Percentiles rank a stretch among this genome's conserved stretches.
phyloP scores from a whole-genome alignment of 2,329 filamentous ascomycete species.

The Hypoxylon sp. region DNA sequence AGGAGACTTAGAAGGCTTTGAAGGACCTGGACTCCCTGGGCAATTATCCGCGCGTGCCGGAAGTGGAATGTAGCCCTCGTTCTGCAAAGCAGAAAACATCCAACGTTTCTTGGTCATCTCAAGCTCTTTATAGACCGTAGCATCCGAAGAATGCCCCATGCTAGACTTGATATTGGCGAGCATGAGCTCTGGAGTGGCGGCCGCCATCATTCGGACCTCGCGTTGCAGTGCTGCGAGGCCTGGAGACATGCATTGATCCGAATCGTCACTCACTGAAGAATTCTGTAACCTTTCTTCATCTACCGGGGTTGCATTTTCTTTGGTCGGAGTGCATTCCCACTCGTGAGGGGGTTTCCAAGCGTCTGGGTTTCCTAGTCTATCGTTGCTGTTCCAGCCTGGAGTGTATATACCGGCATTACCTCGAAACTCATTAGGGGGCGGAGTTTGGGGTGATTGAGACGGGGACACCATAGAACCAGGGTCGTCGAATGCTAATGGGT shows the following conservation, averaged over 20 bases:
- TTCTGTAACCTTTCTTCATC: slow-evolving; percentile 45
- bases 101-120: slow-evolving; percentile 72
- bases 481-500: slow-evolving; percentile 46
- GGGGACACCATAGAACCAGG: slow-evolving; percentile 43
- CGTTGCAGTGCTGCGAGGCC: slow-evolving; percentile 62
- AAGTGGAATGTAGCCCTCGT: slow-evolving; percentile 57
- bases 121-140: slow-evolving; percentile 64
- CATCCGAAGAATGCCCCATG: slow-evolving; percentile 62
- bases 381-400: slow-evolving; percentile 43
- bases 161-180: slow-evolving; percentile 69
- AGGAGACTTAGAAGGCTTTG: slow-evolving; percentile 51
- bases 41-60: slow-evolving; percentile 30
- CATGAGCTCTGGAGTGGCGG: slow-evolving; percentile 65
- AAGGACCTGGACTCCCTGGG: slow-evolving; percentile 38
- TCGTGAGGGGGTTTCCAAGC: slow-evolving; percentile 63
- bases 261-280: slow-evolving; percentile 43
- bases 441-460: slow-evolving; percentile 47
- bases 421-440: slow-evolving; percentile 41
- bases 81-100: slow-evolving; percentile 71
- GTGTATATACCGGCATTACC: slow-evolving; percentile 47
- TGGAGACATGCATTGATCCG: slow-evolving; percentile 50
- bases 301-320: slow-evolving; percentile 41
- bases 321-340: slow-evolving; percentile 58
- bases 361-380: slow-evolving; percentile 57
- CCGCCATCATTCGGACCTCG: slow-evolving; percentile 69